These are phyloP conservation scores for Metarhizium anisopliae DNA, from an alignment of 2,329 filamentous ascomycete species.

Conservation along the genomic window DNA sequence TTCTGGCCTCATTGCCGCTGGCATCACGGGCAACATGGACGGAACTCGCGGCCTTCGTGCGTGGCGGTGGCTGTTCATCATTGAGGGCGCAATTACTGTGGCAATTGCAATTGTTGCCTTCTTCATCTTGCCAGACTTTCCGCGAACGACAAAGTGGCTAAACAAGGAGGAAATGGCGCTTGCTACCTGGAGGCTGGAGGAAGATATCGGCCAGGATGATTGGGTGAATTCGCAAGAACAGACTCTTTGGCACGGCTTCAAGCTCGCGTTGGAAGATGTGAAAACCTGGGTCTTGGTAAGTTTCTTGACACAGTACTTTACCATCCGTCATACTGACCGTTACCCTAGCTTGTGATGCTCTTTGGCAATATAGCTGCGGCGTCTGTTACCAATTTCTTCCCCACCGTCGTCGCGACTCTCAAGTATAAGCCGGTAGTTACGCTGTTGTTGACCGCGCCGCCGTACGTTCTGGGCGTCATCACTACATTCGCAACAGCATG, in stretches of 20 bases:
- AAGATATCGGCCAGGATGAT: slow-evolving; percentile 57
- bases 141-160: slow-evolving; percentile 31
- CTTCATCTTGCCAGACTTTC: slow-evolving; percentile 40
- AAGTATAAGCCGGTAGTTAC: slow-evolving; percentile 52
- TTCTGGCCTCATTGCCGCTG: slow-evolving; percentile 54
- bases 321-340: not conserved
- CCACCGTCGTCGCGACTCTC: slow-evolving; percentile 60
- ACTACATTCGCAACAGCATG: slow-evolving; percentile 56
- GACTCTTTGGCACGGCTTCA: slow-evolving; percentile 45
- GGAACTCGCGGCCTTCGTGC: slow-evolving; percentile 47
- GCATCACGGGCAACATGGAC: slow-evolving; percentile 59
- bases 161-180: slow-evolving; percentile 42
- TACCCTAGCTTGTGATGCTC: slow-evolving; percentile 39
- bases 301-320: not conserved
- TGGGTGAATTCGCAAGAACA: slow-evolving; percentile 48
- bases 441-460: slow-evolving; percentile 55
- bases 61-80: slow-evolving; percentile 49
- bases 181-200: slow-evolving; percentile 51
- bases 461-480: slow-evolving; percentile 54
- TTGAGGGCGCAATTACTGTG: slow-evolving; percentile 59
- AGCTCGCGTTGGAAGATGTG: slow-evolving; percentile 44
- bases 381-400: slow-evolving; percentile 60
- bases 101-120: slow-evolving; percentile 46
- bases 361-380: slow-evolving; percentile 48
- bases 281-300: slow-evolving; percentile 52